Evolutionary conservation across 2,329 filamentous ascomycete genomes (phyloP).

Genomic region (Rhinocladiella similis): DNA sequence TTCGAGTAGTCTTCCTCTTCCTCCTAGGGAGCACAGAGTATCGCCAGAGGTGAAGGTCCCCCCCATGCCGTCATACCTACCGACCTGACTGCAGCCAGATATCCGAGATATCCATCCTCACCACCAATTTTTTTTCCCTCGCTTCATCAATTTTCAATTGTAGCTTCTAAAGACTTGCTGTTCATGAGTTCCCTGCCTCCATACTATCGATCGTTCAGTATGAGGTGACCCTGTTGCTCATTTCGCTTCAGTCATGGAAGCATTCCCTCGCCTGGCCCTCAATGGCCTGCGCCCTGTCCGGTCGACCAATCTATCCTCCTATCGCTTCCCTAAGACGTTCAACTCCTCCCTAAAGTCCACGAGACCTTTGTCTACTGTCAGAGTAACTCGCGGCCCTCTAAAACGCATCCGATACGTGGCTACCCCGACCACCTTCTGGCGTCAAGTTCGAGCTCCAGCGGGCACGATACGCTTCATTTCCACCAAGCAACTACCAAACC

Average conservation of each 20-base stretch:
- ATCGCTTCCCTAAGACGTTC: background rate
- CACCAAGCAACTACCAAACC: conserved; percentile 36
- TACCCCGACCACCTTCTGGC: conserved; percentile 5
- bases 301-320: conserved; percentile 7
- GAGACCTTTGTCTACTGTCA: conserved; percentile 8
- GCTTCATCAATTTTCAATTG: background rate
- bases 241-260: conserved; percentile 18
- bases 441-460: background rate
- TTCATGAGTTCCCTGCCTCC: background rate
- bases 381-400: background rate
- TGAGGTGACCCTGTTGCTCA: conserved; percentile 13
- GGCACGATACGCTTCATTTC: conserved; percentile 28
- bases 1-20: too few relatives aligned
- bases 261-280: conserved; percentile 19
- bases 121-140: background rate
- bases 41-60: too few relatives aligned
- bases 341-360: conserved; percentile 3
- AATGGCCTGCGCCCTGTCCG: conserved; percentile 13
- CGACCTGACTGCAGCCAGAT: background rate
- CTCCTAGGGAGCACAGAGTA: too few relatives aligned
- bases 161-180: background rate
- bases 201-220: conserved; percentile 1
- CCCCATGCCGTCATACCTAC: background rate
- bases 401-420: background rate
- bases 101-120: background rate